Evolutionary conservation across 2,329 filamentous ascomycete species (phyloP).

Genomic region (Chrysoporthe puriensis): DNA sequence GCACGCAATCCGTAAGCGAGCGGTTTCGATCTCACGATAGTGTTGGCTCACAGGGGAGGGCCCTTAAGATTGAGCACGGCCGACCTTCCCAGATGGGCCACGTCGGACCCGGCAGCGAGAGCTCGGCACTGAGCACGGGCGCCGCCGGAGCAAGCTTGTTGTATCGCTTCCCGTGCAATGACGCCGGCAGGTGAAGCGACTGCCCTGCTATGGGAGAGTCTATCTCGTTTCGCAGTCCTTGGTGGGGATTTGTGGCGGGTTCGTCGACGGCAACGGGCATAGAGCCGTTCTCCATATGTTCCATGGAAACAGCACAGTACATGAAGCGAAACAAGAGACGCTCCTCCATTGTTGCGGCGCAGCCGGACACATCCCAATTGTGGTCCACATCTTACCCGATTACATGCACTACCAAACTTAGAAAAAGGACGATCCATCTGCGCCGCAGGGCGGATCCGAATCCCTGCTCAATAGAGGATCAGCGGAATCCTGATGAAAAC

Average conservation of each 20-base stretch:
- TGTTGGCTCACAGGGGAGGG: not conserved
- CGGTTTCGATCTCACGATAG: not conserved
- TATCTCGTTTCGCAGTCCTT: not conserved
- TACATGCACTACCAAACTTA: slow-evolving; percentile 13
- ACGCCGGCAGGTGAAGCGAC: not conserved
- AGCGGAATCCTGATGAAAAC: slow-evolving; percentile 1
- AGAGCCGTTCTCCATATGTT: not conserved
- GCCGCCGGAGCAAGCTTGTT: not conserved
- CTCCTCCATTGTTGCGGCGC: not conserved
- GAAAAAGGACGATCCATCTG: slow-evolving; percentile 6
- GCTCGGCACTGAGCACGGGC: not conserved
- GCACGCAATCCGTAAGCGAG: slow-evolving; percentile 7
- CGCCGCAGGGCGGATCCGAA: slow-evolving; percentile 12
- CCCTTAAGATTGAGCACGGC: not conserved
- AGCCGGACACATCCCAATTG: not conserved
- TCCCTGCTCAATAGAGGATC: not conserved
- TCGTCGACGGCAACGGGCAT: not conserved
- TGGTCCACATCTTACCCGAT: not conserved
- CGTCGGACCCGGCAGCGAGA: not conserved
- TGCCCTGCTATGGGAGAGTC: not conserved
- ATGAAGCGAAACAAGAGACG: not conserved
- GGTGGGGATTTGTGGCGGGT: not conserved
- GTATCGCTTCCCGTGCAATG: not conserved
- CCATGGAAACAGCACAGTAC: not conserved
- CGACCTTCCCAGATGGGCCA: slow-evolving; percentile 4